phyloP scores from a whole-genome alignment of 495 filamentous ascomycete species.

The Penicillium simplicissimum region DNA sequence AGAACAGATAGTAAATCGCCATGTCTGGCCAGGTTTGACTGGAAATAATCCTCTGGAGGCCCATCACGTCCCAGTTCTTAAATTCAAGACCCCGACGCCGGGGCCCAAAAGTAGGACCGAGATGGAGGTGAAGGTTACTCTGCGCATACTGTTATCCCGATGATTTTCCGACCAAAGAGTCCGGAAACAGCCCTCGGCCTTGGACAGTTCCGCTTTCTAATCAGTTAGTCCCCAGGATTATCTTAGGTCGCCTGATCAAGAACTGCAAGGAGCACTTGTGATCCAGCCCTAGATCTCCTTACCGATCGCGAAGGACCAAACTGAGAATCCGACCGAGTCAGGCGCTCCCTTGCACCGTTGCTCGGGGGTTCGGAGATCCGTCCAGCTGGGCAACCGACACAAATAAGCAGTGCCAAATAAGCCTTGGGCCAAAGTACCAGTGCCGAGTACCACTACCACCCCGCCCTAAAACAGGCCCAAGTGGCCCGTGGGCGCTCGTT shows the following conservation, averaged over 20 bases:
- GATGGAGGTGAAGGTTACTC: not conserved
- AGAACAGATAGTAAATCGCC: conserved; percentile 17
- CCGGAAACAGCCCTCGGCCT: not conserved
- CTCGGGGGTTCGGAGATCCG: not conserved
- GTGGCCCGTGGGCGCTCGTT: too few relatives aligned
- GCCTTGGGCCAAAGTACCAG: not conserved
- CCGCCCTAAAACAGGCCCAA: too few relatives aligned
- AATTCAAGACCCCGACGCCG: conserved; percentile 5
- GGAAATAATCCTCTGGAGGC: conserved; percentile 2
- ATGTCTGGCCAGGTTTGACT: conserved; percentile 11
- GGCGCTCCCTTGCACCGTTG: not conserved
- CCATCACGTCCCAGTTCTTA: conserved; percentile 9
- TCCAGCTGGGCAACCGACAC: not conserved
- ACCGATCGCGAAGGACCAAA: too few relatives aligned
- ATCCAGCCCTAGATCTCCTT: not conserved
- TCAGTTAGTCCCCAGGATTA: not conserved
- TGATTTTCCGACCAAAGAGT: not conserved
- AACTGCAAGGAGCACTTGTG: too few relatives aligned
- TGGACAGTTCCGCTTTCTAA: not conserved
- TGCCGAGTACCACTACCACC: not conserved
- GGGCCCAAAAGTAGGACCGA: conserved; percentile 11
- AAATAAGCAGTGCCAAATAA: not conserved
- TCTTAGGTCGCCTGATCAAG: too few relatives aligned
- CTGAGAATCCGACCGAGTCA: not conserved
- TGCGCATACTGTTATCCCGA: not conserved